A percentile compares a stretch with the other conserved stretches of the same genome.
These are phyloP conservation scores for Tricholoma flavovirens DNA, from an alignment of 768 basidiomycete species.

Conservation along the genomic window DNA sequence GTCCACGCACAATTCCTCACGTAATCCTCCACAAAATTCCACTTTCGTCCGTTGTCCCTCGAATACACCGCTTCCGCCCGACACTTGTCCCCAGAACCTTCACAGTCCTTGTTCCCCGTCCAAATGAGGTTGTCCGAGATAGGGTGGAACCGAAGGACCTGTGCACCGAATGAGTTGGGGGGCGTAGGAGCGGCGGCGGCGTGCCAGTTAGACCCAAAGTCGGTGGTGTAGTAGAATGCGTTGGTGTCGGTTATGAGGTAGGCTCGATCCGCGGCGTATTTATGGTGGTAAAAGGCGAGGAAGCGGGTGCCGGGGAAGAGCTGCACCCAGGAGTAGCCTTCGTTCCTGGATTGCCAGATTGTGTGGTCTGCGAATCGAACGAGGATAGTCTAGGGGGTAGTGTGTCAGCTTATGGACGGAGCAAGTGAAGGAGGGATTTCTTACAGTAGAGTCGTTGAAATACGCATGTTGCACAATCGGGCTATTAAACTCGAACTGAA, in stretches of 20 bases:
- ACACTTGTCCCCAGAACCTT: constrained; percentile 42
- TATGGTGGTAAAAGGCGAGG: constrained; percentile 84
- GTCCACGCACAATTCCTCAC: constrained; percentile 93
- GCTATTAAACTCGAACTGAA: constrained; percentile 67
- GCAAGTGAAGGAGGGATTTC: constrained; percentile 9
- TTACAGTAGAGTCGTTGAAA: constrained; percentile 73
- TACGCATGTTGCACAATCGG: constrained; percentile 74
- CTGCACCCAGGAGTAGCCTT: constrained; percentile 88
- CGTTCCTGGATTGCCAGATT: constrained; percentile 93
- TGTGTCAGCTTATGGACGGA: neutral
- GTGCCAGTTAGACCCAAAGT: constrained; percentile 74
- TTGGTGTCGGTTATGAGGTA: constrained; percentile 76
- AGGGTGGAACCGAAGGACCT: constrained; percentile 85
- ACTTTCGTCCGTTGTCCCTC: constrained; percentile 68
- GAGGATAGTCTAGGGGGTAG: constrained; percentile 60
- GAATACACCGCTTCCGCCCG: constrained; percentile 73
- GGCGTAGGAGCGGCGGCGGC: constrained; percentile 49
- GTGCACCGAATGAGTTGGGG: constrained; percentile 75
- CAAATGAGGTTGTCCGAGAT: constrained; percentile 82
- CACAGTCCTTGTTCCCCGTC: constrained; percentile 74
- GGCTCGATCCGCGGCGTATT: constrained; percentile 72
- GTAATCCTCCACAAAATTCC: constrained; percentile 78
- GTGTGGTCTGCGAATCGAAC: constrained; percentile 70
- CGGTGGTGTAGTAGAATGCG: constrained; percentile 74
- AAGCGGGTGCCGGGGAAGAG: constrained; percentile 57